Evolutionary conservation across 2,329 filamentous ascomycete species (phyloP), one percentile per base, ranked within the genome.

Genomic region (Pyricularia sp.): DNA sequence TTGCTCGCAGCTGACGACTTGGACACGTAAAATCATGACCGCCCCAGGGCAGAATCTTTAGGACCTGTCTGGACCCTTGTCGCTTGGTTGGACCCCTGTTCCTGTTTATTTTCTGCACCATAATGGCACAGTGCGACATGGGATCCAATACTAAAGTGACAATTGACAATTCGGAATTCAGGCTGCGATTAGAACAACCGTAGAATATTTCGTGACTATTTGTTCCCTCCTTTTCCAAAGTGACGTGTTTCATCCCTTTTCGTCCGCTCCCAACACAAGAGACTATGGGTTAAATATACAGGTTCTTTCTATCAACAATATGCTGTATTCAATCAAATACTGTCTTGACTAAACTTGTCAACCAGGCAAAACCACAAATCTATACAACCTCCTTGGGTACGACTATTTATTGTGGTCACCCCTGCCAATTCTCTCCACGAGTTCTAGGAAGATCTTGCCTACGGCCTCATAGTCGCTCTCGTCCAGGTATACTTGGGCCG

Each of bases 401-500:
- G 17, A 14, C 26, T 63, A 63, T 28, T 63, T 58, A 17, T 59
- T 67, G 33, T 64, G 33, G 17, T 71, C 71, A 2, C 72, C 71
- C 25, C 65, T 67, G 33, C 70, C 70, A 42, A 71, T 55, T 17
- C 67, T 66, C 11, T 69, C 65, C 63, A 72, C 72, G 1, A 75
- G 69, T 30, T 70, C 70, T 72, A 81, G 79, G 73, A 90, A 73
- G 6, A 82, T 78, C 64, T 79, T 74, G 0, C 84, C 92, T 4
- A 85, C 84, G 85, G 86, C 92, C 76, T 90, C 86, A 75, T 95
- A 97, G 77, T 97, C 93, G 14, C 83, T 83, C 72, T 90, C 76
- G 30, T 92, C 92, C n/a, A 97, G 79, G 76, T 95, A 98, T 0
- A 95, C 85, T 82, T 97, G 93, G 17, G 87, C 92, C 75, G 91